Conservation (phyloP, 176 grass and related monocot genomes). For the Oryza australiensis region DNA sequence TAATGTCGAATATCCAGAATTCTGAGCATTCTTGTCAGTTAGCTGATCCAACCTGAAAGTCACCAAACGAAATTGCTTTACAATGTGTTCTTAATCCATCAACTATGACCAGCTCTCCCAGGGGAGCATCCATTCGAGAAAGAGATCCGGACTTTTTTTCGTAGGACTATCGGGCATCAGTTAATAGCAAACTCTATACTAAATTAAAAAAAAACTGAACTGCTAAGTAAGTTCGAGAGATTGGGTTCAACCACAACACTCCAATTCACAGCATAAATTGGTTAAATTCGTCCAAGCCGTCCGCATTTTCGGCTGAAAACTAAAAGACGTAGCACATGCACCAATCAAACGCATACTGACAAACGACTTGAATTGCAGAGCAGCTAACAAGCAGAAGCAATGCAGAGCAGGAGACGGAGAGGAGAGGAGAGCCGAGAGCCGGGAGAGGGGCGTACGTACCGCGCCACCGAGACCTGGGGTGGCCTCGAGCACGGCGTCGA, state of each 20-base stretch:
- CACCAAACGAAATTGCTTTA: neutral
- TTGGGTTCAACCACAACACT: neutral
- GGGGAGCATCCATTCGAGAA: neutral
- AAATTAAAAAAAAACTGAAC: neutral
- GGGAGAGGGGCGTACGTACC: slow-evolving; percentile 45
- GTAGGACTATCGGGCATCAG: neutral
- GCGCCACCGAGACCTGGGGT: slow-evolving; percentile 79
- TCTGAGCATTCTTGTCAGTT: neutral
- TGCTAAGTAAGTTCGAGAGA: too few species aligned
- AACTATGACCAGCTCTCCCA: neutral
- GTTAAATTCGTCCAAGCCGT: neutral
- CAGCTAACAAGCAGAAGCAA: neutral
- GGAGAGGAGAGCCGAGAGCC: too few species aligned
- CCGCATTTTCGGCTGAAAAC: neutral
- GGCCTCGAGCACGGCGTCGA: slow-evolving; percentile 79
- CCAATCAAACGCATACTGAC: neutral
- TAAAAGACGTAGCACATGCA: neutral
- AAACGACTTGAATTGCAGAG: neutral
- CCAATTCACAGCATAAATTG: neutral
- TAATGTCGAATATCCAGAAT: neutral
- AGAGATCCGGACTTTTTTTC: neutral
- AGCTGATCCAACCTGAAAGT: neutral
- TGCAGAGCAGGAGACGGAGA: neutral
- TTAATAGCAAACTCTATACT: neutral
- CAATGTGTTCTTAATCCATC: neutral